These are phyloP conservation scores for Amanita pseudoporphyria DNA, from an alignment of 768 basidiomycete genomes.

Conservation along the genomic window DNA sequence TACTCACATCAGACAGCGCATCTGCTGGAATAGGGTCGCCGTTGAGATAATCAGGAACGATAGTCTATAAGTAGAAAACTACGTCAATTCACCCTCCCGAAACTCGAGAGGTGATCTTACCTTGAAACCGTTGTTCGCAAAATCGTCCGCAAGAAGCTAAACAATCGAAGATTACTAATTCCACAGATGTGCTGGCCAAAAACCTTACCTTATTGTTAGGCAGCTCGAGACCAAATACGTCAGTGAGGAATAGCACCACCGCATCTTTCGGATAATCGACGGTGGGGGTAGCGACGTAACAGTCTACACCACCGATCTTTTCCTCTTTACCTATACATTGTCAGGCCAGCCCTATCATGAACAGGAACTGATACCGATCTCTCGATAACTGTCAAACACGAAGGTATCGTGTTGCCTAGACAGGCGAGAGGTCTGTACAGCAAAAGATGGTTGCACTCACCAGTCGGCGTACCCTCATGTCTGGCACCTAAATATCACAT, in stretches of 20 bases:
- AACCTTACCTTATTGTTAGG: constrained; percentile 31
- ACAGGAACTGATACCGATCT: too few relatives aligned
- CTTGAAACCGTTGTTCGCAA: constrained; percentile 36
- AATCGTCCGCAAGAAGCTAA: constrained; percentile 33
- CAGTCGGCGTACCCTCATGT: constrained; percentile 6
- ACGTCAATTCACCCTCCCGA: neutral
- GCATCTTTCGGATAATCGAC: constrained; percentile 44
- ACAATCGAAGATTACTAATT: neutral
- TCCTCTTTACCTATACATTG: constrained; percentile 33
- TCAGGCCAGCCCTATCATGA: too few relatives aligned
- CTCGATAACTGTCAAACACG: too few relatives aligned
- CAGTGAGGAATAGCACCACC: constrained; percentile 44
- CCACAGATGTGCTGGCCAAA: neutral
- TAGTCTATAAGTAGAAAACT: constrained; percentile 16
- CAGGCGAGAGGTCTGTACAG: neutral
- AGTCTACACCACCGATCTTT: constrained; percentile 34
- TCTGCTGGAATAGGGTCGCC: constrained; percentile 30
- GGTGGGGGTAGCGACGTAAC: constrained; percentile 46
- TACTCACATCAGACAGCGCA: constrained; percentile 21
- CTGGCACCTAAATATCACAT: neutral
- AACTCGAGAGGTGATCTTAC: neutral
- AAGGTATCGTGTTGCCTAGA: too few relatives aligned
- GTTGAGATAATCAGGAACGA: constrained; percentile 32
- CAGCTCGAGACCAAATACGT: constrained; percentile 41
- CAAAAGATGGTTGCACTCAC: neutral